Evolutionary conservation across 2,329 filamentous ascomycete genomes (phyloP).

Genomic region (Biscogniauxia mediterranea): DNA sequence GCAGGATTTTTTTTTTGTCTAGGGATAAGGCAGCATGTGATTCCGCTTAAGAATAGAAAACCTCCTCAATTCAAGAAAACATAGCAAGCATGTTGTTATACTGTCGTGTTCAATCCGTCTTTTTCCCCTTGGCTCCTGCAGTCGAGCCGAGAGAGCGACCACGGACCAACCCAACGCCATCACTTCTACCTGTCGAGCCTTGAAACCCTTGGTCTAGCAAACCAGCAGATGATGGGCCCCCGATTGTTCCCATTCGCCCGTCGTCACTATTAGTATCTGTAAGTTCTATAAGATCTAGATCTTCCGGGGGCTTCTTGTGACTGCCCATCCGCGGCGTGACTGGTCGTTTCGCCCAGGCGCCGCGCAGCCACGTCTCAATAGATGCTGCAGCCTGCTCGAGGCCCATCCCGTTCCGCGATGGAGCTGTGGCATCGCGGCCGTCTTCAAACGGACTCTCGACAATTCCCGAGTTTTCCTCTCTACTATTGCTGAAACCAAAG

Average conservation of each 20-base stretch:
- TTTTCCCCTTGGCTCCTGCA: slow-evolving; percentile 41
- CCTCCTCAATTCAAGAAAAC: slow-evolving; percentile 1
- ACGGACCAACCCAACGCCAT: slow-evolving; percentile 38
- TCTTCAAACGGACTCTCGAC: slow-evolving; percentile 53
- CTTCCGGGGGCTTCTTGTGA: slow-evolving; percentile 40
- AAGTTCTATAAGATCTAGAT: slow-evolving; percentile 70
- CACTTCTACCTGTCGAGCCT: slow-evolving; percentile 39
- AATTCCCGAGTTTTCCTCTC: slow-evolving; percentile 39
- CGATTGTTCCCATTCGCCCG: slow-evolving; percentile 33
- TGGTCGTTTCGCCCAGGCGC: slow-evolving; percentile 67
- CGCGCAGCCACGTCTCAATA: slow-evolving; percentile 87
- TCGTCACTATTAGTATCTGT: slow-evolving; percentile 61
- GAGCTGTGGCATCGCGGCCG: slow-evolving; percentile 40
- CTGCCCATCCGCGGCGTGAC: slow-evolving; percentile 48
- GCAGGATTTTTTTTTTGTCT: slow-evolving; percentile 11
- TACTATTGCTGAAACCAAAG: slow-evolving; percentile 49
- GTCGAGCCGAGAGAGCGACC: slow-evolving; percentile 35
- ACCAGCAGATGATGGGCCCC: slow-evolving; percentile 23
- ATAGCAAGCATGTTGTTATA: slow-evolving; percentile 3
- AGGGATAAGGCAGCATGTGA: neutral
- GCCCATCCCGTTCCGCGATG: slow-evolving; percentile 48
- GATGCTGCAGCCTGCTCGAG: slow-evolving; percentile 84
- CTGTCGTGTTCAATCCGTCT: slow-evolving; percentile 39
- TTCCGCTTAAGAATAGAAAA: neutral
- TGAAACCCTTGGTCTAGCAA: slow-evolving; percentile 33